These are phyloP conservation scores for Cotoneaster glaucophyllus DNA, from an alignment of 306 rosid genomes.

Conservation along the genomic window DNA sequence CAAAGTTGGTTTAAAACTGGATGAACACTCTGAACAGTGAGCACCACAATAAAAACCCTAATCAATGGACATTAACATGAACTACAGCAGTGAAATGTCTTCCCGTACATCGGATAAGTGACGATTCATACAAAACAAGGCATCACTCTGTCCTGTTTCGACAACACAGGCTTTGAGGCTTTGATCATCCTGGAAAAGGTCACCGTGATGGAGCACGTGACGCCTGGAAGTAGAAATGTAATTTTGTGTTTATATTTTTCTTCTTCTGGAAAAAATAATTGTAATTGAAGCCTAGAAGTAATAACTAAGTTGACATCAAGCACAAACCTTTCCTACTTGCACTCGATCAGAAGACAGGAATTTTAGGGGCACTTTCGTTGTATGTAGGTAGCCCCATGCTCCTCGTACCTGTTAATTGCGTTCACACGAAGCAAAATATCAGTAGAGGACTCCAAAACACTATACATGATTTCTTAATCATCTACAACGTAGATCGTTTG, in stretches of 20 bases:
- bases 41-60: not conserved
- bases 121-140: not conserved
- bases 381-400: slow-evolving; percentile 94
- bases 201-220: not conserved
- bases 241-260: not conserved
- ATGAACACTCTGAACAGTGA: not conserved
- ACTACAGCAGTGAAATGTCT: not conserved
- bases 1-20: not conserved
- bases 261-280: not conserved
- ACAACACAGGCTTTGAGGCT: not conserved
- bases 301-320: not conserved
- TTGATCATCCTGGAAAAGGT: not conserved
- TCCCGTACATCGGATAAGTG: not conserved
- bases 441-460: not conserved
- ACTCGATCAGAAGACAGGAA: not conserved
- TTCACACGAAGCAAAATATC: not conserved
- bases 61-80: not conserved
- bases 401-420: slow-evolving; percentile 69
- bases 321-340: slow-evolving; percentile 14
- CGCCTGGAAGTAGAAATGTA: not conserved
- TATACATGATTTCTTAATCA: not conserved
- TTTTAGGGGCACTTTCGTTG: slow-evolving; percentile 89
- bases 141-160: not conserved
- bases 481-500: no score
- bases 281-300: not conserved